phyloP scores from a whole-genome alignment of 2,329 filamentous ascomycete species.

The Fusarium keratoplasticum region DNA sequence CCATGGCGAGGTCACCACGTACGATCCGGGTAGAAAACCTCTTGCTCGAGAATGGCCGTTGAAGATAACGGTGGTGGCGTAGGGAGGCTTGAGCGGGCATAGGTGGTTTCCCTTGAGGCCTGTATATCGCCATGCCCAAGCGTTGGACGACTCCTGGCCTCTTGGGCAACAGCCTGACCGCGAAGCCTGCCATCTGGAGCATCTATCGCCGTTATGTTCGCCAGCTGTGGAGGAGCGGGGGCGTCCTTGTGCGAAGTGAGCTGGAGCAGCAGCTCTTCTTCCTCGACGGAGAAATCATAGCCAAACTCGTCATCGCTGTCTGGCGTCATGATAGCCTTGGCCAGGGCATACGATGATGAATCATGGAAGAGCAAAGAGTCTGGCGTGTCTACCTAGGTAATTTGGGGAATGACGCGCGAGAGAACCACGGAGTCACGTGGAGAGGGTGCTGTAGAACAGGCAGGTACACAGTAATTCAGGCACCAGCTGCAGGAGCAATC shows the following conservation, averaged over 20 bases:
- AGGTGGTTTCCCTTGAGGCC: neutral
- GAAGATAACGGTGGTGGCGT: slow-evolving; percentile 26
- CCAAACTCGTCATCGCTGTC: slow-evolving; percentile 59
- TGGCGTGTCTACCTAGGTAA: slow-evolving; percentile 6
- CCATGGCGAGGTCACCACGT: slow-evolving; percentile 44
- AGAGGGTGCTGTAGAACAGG: neutral
- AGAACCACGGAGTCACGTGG: slow-evolving; percentile 43
- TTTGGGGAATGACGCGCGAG: slow-evolving; percentile 28
- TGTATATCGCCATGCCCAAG: slow-evolving; percentile 10
- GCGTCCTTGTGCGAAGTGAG: slow-evolving; percentile 43
- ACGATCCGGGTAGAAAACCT: slow-evolving; percentile 66
- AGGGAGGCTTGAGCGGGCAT: slow-evolving; percentile 1
- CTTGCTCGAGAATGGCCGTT: slow-evolving; percentile 33
- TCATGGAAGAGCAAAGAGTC: slow-evolving; percentile 32
- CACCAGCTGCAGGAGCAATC: slow-evolving; percentile 8
- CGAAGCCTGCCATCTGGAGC: slow-evolving; percentile 24
- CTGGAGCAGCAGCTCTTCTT: slow-evolving; percentile 56
- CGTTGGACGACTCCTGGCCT: neutral
- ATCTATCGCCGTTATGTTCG: slow-evolving; percentile 33
- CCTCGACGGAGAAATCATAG: slow-evolving; percentile 60
- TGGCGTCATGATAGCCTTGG: slow-evolving; percentile 28
- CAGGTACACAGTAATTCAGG: neutral
- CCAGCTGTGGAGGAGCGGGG: slow-evolving; percentile 15
- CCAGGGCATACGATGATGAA: slow-evolving; percentile 23
- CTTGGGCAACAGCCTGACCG: slow-evolving; percentile 17